Evolutionary conservation across 805 yeast genomes (phyloP).

Genomic region (Ogataea sp.): DNA sequence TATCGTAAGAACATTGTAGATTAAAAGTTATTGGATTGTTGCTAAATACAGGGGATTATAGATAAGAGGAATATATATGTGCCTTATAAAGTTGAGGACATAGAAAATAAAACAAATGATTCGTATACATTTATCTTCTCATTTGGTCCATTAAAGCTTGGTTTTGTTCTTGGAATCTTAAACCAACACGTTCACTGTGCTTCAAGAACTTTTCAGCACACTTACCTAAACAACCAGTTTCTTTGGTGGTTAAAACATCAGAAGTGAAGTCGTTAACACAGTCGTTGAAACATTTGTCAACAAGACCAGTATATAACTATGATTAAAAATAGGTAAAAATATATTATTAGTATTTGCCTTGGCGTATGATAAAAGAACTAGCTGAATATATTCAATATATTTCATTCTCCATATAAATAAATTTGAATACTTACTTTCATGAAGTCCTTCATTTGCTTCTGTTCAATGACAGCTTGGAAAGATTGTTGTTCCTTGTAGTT

Average conservation of each 20-base stretch:
- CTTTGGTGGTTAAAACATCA: constrained; percentile 75
- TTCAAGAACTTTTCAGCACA: constrained; percentile 97
- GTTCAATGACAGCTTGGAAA: constrained; percentile 91
- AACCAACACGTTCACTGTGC: constrained; percentile 97
- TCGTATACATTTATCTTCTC: constrained; percentile 22
- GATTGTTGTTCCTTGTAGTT: constrained; percentile 95
- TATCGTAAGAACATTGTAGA: background rate
- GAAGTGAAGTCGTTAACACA: constrained; percentile 99
- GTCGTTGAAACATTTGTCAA: constrained; percentile 94
- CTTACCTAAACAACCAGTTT: constrained; percentile 75
- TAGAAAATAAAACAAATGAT: constrained; percentile 3
- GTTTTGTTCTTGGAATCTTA: constrained; percentile 98
- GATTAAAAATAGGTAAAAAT: constrained; percentile 1
- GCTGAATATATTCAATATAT: background rate
- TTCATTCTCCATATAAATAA: background rate
- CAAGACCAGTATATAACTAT: constrained; percentile 78
- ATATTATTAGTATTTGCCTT: too few species aligned
- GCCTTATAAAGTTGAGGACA: too few species aligned
- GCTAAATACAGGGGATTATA: constrained; percentile 8
- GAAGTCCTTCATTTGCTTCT: constrained; percentile 97
- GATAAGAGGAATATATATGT: background rate
- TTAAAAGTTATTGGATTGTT: background rate
- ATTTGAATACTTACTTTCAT: constrained; percentile 57
- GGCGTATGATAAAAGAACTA: too few species aligned
- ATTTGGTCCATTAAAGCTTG: constrained; percentile 62